Evolutionary conservation across 2,329 filamentous ascomycete genomes (phyloP), one percentile per base, ranked within the genome.

Genomic region (Exophiala phaeomuriformis): DNA sequence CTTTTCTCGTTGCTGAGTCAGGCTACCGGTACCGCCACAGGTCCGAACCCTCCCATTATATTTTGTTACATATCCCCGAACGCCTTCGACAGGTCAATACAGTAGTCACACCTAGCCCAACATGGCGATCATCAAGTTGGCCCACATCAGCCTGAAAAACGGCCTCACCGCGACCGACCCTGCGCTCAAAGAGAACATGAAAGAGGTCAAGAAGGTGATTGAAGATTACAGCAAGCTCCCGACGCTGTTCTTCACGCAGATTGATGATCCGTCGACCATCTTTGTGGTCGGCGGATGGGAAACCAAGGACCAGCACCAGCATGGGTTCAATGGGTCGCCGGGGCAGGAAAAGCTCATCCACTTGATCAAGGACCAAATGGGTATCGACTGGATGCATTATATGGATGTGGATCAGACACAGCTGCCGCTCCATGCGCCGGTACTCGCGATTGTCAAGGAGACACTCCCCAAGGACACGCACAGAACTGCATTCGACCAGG

Each of bases 361-460:
- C 3, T 47, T 57, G 46, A 50, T 59, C 51, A 53, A 59, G 32
- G 51, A 55, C 36, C 57, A 59, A 27, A 57, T 59, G 54, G 52
- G 28, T 7, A 57, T 59, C 31, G 44, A 47, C 31, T 59, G 57
- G 57, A 59, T 59, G 57, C 49, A 59, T 42, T 59, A 59, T 42
- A 57, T 59, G 32, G 51, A 59, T 42, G 43, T 57, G 8, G 57
- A 57, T 5, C 57, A 52, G 12, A 19, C 27, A 4, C 39, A 29
- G 6, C 49, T 59, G 28, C 57, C 54, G 3, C 27, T 57, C 40
- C 12, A 55, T 28, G 51, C 57, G 5, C 57, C 53, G 5, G 52
- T 57, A 9, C 40, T 59, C 19, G 49, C 51, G 8, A 48, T 59
- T 5, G 19, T 55, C 32, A 55, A 51, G 27, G 51, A 54, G 19